phyloP scores from a whole-genome alignment of 495 filamentous ascomycete genomes.

The Aspergillus cristatus region DNA sequence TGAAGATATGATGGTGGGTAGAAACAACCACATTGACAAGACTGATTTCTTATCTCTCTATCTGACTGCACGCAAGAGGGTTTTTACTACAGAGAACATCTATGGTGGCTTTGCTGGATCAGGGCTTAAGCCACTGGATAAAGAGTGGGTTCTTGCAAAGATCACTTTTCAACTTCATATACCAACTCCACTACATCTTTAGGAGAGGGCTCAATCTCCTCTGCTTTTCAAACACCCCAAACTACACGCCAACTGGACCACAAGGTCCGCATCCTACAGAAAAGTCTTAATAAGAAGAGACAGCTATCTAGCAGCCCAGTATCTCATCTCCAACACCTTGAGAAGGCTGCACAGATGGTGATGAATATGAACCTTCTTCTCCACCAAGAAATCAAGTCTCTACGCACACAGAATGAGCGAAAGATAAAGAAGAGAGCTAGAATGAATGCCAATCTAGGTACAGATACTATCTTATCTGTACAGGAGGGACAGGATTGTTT shows the following conservation, averaged over 20 bases:
- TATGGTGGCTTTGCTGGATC: slow-evolving; percentile 3
- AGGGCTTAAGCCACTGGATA: slow-evolving; percentile 4
- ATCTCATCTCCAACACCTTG: no score
- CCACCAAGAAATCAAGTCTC: no score
- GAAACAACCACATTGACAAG: slow-evolving; percentile 9
- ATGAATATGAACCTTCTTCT: no score
- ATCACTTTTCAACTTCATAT: not conserved
- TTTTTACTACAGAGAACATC: slow-evolving; percentile 5
- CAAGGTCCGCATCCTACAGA: not conserved
- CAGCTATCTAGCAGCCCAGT: no score
- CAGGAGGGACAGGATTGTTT: not conserved
- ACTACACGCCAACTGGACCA: slow-evolving; percentile 1
- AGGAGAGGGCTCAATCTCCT: slow-evolving; percentile 1
- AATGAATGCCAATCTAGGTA: not conserved
- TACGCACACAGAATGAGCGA: not conserved
- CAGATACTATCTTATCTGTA: no score
- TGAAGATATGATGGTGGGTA: slow-evolving; percentile 1
- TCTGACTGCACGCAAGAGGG: not conserved
- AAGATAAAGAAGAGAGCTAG: not conserved
- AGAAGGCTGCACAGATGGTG: no score
- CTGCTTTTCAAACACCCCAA: slow-evolving; percentile 2
- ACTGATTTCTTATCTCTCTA: slow-evolving; percentile 3
- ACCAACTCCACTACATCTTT: not conserved
- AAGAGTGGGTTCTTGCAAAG: not conserved
- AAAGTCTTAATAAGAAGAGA: no score